phyloP scores from a whole-genome alignment of 495 filamentous ascomycete species.

The Articulospora tetracladia region DNA sequence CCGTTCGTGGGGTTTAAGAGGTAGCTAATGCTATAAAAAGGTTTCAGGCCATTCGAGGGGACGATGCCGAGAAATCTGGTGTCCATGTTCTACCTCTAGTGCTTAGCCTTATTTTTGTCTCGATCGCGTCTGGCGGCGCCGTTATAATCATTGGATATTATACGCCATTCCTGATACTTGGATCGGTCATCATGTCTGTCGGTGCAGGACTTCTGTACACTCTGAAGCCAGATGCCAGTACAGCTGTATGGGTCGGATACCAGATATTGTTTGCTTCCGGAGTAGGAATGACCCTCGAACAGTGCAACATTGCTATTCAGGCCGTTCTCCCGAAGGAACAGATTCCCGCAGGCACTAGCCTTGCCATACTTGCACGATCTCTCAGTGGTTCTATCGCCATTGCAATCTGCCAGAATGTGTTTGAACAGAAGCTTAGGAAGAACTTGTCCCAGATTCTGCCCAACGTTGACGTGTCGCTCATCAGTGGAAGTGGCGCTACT shows the following conservation, averaged over 20 bases:
- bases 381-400: neutral
- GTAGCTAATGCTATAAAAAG: neutral
- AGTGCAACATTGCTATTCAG: neutral
- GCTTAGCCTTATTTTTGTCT: slow-evolving; percentile 28
- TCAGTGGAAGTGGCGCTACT: neutral
- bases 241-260: neutral
- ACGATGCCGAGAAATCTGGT: slow-evolving; percentile 67
- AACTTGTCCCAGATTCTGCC: neutral
- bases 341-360: neutral
- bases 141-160: slow-evolving; percentile 27
- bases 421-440: neutral
- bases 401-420: neutral
- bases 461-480: neutral
- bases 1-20: too few species aligned
- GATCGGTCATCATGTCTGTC: neutral
- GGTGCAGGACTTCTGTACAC: neutral
- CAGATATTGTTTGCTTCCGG: neutral
- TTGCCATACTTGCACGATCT: neutral
- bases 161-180: slow-evolving; percentile 25
- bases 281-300: neutral
- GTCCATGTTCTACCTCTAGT: slow-evolving; percentile 56
- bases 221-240: neutral
- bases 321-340: neutral
- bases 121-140: slow-evolving; percentile 27
- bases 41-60: slow-evolving; percentile 57